Evolutionary conservation across 2,329 filamentous ascomycete genomes (phyloP), one percentile per base, ranked within the genome.

Genomic region (Aspergillus sojae): DNA sequence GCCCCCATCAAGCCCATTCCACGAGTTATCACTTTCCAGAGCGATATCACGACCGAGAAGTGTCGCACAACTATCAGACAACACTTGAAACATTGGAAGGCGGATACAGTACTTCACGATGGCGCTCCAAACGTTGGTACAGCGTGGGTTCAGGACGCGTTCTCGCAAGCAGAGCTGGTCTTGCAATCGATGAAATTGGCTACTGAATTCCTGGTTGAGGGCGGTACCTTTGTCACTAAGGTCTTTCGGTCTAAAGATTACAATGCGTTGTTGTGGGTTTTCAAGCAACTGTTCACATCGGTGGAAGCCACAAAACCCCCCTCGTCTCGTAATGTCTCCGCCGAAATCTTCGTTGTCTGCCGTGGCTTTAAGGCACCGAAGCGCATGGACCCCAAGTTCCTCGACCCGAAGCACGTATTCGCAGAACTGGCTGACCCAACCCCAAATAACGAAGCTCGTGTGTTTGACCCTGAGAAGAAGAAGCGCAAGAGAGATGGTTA

Each of bases 291-390:
- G 0, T 99, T 99, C 82, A 86, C 86, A 55, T 96, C 95, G 69
- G 95, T 99, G 67, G 94, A 99, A 77, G 94, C 96, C 56, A 99
- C 95, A 5, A 99, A 99, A 79, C 95, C 95, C 4, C 95, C 95
- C 0, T 96, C 93, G 0, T 97, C 93, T 10, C 87, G 95, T 83
- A 97, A 96, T 73, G 94, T 99, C 58, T 97, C 93, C 9, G 95
- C 95, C 68, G 95, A 99, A 83, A 98, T 98, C 46, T 99, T 99
- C 82, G 94, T 98, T 67, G 95, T 99, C 39, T 98, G 94, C 80
- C 88, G 90, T 69, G 95, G 94, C 23, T 99, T 89, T 84, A 98
- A 97, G 81, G 94, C 94, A 0, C 95, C 95, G 4, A 98, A 97
- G 81, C 87, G 89, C 67, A 88, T 99, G 63, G 95, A 99, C 74